Evolutionary conservation across 179 eudicot species (phyloP), one percentile per base, ranked within the genome.

Genomic region (Vitellaria paradoxa): DNA sequence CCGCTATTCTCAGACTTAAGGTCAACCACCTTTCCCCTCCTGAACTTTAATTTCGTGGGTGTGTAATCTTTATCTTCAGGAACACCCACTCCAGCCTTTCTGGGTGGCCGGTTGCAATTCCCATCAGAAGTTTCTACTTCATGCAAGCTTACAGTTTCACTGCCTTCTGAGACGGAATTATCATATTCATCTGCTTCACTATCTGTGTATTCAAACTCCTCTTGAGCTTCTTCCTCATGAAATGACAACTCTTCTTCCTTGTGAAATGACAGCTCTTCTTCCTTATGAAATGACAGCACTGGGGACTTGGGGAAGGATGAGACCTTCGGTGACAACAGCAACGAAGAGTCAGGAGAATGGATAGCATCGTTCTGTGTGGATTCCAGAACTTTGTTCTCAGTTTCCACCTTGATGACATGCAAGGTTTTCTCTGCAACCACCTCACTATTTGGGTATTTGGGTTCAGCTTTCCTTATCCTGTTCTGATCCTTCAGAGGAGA

Each of bases 1-100:
- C 77, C 74, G 75, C 80, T 79, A 79, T 75, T 77, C 40, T 89
- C 90, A 9, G 85, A 26, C 76, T 87, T 74, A 77, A 80, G 83
- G 3, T 93, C 95, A 62, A 91, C 81, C 50, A 87, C 87, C 73
- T 84, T 93, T 57, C 95, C 98, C 80, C 87, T 90, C 74, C 85
- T 89, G 86, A 94, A 91, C 78, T 85, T 91, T 24, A 89, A 72
- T 84, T 93, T 90, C 77, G 76, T 57, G 9, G 85, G 65, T 57
- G 68, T 70, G 47, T 67, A 37, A 50, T 79, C 76, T 49, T 83
- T 77, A 65, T 81, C 86, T 77, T 71, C 82, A 55, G 89, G 73
- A 67, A 42, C 42, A 20, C 50, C 57, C 26, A 7, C 17, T 40
- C 65, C 47, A n/a, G 73, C 74, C 63, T 77, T 84, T 73, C 77